phyloP scores from a whole-genome alignment of 257 asterid species.

The Voacanga thouarsii region DNA sequence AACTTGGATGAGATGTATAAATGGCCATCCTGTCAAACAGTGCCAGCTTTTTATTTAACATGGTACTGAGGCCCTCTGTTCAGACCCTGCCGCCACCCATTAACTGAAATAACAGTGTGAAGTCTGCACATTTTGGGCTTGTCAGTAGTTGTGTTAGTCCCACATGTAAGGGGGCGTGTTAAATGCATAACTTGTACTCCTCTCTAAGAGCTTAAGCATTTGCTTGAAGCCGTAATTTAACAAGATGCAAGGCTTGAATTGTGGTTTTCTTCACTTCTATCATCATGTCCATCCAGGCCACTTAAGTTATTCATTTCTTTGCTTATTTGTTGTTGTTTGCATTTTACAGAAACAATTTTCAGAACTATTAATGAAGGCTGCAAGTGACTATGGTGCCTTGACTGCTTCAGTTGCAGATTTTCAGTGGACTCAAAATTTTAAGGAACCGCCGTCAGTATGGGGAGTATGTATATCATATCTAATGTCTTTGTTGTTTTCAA shows the following conservation, averaged over 20 bases:
- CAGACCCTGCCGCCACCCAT: not conserved
- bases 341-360: slow-evolving; percentile 89
- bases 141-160: not conserved
- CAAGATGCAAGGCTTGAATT: not conserved
- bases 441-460: slow-evolving; percentile 95
- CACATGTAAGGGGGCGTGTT: not conserved
- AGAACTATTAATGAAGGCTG: slow-evolving; percentile 91
- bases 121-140: not conserved
- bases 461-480: slow-evolving; percentile 54
- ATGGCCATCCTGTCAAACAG: not conserved
- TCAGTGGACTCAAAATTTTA: slow-evolving; percentile 96
- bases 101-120: not conserved
- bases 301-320: slow-evolving; percentile 11
- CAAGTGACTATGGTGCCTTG: slow-evolving; percentile 93
- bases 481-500: not conserved
- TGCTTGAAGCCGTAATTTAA: not conserved
- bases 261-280: not conserved
- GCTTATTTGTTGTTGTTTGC: slow-evolving; percentile 5
- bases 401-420: slow-evolving; percentile 91
- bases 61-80: not conserved
- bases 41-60: not conserved
- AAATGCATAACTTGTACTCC: not conserved
- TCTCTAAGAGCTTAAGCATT: not conserved
- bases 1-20: not conserved
- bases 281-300: not conserved